phyloP scores from a whole-genome alignment of 176 grass and related monocot genomes.

The Aechmea fasciata region DNA sequence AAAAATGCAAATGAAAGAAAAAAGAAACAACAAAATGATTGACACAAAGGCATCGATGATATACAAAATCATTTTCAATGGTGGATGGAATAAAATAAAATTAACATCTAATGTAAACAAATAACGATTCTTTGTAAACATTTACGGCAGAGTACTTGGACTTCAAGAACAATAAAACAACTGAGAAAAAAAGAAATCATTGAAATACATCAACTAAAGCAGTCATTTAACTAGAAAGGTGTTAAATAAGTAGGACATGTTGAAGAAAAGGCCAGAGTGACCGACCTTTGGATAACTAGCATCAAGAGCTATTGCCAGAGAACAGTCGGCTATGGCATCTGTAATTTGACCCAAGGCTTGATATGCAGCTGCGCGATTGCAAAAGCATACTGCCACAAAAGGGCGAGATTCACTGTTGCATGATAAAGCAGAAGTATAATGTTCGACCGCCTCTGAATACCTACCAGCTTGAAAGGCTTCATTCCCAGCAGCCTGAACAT shows the following conservation, averaged over 20 bases:
- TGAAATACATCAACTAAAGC: not conserved
- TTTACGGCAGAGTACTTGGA: too few species aligned
- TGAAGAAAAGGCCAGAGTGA: slow-evolving; percentile 6
- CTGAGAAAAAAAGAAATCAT: too few species aligned
- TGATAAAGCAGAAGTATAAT: slow-evolving; percentile 64
- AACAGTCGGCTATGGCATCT: slow-evolving; percentile 91
- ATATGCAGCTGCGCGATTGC: slow-evolving; percentile 80
- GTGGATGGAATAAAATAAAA: not conserved
- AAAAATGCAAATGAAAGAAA: slow-evolving; percentile 9
- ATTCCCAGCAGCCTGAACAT: slow-evolving; percentile 63
- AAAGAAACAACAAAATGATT: not conserved
- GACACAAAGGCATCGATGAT: not conserved
- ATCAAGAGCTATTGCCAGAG: slow-evolving; percentile 68
- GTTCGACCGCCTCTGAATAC: slow-evolving; percentile 73
- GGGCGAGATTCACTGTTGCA: slow-evolving; percentile 47
- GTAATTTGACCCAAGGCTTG: slow-evolving; percentile 77
- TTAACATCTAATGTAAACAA: not conserved
- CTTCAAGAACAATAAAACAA: too few species aligned
- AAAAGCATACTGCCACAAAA: slow-evolving; percentile 74
- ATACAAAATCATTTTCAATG: not conserved
- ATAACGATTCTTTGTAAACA: not conserved
- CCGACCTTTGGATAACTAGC: slow-evolving; percentile 65
- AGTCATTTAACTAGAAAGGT: not conserved
- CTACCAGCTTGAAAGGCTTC: slow-evolving; percentile 77
- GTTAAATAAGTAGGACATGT: not conserved